Evolutionary conservation across 176 grass and related monocot species (phyloP).

Genomic region (Stipa capillata): DNA sequence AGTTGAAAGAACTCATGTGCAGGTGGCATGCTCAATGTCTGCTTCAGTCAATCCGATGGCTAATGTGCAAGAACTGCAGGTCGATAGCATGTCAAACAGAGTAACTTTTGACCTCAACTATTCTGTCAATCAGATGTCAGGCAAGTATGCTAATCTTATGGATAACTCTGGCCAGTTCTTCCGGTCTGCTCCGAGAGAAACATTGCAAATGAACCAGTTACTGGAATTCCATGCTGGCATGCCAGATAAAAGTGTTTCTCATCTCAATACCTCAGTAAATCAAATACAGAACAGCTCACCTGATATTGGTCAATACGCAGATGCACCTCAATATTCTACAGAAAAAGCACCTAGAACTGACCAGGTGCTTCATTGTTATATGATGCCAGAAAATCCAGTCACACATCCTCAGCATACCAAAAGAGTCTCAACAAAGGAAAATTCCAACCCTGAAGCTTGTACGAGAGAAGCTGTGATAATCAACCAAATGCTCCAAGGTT

Average conservation of each 20-base stretch:
- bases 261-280: conserved; percentile 14
- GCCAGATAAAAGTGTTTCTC: neutral
- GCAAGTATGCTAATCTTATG: conserved; percentile 12
- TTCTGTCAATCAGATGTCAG: conserved; percentile 22
- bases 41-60: neutral
- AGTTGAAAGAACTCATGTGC: conserved; percentile 13
- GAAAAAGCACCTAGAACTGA: conserved; percentile 4
- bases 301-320: neutral
- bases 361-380: conserved; percentile 10
- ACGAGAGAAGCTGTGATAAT: neutral
- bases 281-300: neutral
- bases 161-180: conserved; percentile 10
- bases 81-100: conserved; percentile 13
- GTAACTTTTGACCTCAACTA: conserved; percentile 45
- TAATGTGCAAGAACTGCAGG: neutral
- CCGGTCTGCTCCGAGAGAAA: conserved; percentile 16
- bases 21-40: neutral
- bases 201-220: conserved; percentile 5
- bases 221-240: neutral
- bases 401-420: conserved; percentile 17
- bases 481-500: conserved; percentile 18
- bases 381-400: conserved; percentile 20
- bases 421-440: neutral
- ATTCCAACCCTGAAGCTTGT: conserved; percentile 7
- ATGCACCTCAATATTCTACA: conserved; percentile 4